These are phyloP conservation scores for Neoboletus brunneissimus DNA, from an alignment of 768 basidiomycete species.

Conservation along the genomic window DNA sequence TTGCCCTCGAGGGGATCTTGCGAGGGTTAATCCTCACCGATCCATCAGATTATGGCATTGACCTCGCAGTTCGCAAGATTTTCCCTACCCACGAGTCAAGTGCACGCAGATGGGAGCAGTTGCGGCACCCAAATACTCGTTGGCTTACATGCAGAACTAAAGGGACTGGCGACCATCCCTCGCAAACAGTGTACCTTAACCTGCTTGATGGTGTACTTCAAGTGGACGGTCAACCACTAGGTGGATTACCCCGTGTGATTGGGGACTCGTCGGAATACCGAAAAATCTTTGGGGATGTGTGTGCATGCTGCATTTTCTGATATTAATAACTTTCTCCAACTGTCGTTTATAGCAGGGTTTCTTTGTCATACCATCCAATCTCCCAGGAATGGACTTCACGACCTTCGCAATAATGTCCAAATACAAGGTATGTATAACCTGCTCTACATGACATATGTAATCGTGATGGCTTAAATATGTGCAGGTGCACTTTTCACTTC, in stretches of 20 bases:
- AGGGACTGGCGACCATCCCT: not conserved
- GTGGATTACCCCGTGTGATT: constrained; percentile 2
- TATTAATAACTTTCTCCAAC: not conserved
- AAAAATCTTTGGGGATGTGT: not conserved
- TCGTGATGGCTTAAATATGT: too few species aligned
- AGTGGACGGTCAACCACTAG: constrained; percentile 14
- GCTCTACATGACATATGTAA: too few species aligned
- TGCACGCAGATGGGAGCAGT: constrained; percentile 5
- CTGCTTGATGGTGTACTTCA: constrained; percentile 14
- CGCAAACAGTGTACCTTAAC: not conserved
- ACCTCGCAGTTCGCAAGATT: constrained; percentile 9
- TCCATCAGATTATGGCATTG: constrained; percentile 4
- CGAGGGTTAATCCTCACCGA: not conserved
- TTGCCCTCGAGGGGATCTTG: constrained; percentile 12
- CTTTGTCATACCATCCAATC: not conserved
- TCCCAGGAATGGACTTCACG: too few species aligned
- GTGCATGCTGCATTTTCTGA: not conserved
- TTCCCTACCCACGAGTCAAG: constrained; percentile 6
- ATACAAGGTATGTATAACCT: too few species aligned
- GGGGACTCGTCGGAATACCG: not conserved
- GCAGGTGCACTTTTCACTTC: too few species aligned
- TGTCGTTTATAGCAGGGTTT: not conserved
- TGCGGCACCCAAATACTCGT: not conserved
- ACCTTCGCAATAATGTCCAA: too few species aligned
- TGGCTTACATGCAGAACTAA: constrained; percentile 15